Base-by-base conservation (phyloP, 768 basidiomycete genomes). In the Suillus discolor region DNA sequence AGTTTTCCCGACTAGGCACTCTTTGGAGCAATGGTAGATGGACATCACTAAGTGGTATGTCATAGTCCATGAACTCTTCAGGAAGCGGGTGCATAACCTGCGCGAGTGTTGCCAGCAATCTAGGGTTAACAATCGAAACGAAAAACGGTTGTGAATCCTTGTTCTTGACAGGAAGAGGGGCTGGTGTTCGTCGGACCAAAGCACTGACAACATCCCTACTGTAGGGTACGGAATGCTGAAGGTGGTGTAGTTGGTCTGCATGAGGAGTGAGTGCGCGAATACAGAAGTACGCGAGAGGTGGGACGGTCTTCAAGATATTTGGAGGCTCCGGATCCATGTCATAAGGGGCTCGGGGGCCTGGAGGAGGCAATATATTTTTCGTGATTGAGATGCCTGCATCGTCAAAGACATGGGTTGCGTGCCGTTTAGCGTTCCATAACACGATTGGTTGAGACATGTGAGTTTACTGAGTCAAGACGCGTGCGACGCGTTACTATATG, bases 51-150 rank as follows among this genome's bases (percentile, higher is more conserved):
- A 92, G 83, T 4, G 87, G 83, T 18, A 90, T 72, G 23, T 74
- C 63, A 86, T 78, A 28, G 53, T 74, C 68, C 54, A 65, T 55
- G 41, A 63, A 64, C n/a, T 62, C 60, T 0, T 73, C 41, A 0
- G 92, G 90, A 8, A 92, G 81, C 65, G 69, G 83, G 71, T 77
- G 67, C 13, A 71, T 87, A 87, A 91, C 70, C 70, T 91, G 92
- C 6, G 84, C 79, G 51, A 93, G 65, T 23, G 83, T 78, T 0
- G 83, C 85, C 89, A 91, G 92, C 16, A 89, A 75, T 13, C 82
- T 78, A 2, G 91, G 89, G 68, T 89, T 85, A 1, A 84, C 72
- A 0, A 67, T 62, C 38, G 71, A 57, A 57, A 75, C 23, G 69
- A 71, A 70, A 54, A 67, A 64, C 16, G 11, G 42, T 13, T n/a